These are phyloP conservation scores for Sonneratia caseolaris DNA, from an alignment of 345 rosid species.

Conservation along the genomic window DNA sequence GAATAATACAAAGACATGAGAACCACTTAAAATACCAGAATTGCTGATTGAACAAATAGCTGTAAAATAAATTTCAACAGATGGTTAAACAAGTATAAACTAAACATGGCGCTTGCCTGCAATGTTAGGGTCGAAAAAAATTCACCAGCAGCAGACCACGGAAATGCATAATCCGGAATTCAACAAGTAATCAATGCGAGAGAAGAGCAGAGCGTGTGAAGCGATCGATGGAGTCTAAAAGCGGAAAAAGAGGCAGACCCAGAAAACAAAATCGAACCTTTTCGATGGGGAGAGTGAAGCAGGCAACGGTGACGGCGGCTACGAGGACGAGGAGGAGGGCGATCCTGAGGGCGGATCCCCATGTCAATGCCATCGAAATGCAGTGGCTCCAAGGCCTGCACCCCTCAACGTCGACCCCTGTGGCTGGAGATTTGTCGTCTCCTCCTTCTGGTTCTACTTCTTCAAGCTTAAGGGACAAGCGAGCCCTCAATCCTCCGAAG, in stretches of 20 bases:
- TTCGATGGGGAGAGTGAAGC: slow-evolving; percentile 84
- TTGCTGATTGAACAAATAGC: not conserved
- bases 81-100: not conserved
- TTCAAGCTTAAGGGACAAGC: slow-evolving; percentile 34
- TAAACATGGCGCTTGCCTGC: not conserved
- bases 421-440: slow-evolving; percentile 20
- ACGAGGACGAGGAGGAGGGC: slow-evolving; percentile 55
- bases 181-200: not conserved
- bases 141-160: not conserved
- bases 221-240: not conserved
- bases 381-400: slow-evolving; percentile 54
- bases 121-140: not conserved
- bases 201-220: not conserved
- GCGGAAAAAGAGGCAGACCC: not conserved
- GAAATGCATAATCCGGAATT: not conserved
- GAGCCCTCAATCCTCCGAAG: slow-evolving; percentile 34
- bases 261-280: slow-evolving; percentile 30
- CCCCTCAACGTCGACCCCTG: slow-evolving; percentile 30
- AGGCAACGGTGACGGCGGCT: slow-evolving; percentile 60
- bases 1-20: not conserved
- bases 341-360: slow-evolving; percentile 70
- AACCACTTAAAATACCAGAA: not conserved
- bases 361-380: slow-evolving; percentile 59
- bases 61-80: not conserved
- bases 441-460: not conserved